These are phyloP conservation scores for Candolleomyces eurysporus DNA, from an alignment of 768 basidiomycete genomes.

Conservation along the genomic window DNA sequence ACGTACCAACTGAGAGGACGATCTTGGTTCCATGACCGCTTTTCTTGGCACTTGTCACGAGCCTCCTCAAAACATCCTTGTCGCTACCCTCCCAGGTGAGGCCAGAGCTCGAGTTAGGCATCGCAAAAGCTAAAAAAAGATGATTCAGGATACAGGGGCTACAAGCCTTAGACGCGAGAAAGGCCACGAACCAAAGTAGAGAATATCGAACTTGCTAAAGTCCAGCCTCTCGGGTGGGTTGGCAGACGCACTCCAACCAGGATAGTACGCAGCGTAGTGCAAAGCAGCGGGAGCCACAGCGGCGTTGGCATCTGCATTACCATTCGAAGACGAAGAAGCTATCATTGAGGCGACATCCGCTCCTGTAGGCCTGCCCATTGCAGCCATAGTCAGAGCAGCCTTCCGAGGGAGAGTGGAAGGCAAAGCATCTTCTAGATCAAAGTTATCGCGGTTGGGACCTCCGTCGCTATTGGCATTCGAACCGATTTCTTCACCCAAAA, in stretches of 20 bases:
- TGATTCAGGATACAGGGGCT: not conserved
- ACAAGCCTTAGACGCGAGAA: not conserved
- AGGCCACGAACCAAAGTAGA: conserved; percentile 54
- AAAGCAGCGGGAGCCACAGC: conserved; percentile 23
- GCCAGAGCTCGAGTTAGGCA: conserved; percentile 55
- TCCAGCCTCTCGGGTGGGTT: conserved; percentile 59
- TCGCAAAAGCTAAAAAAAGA: conserved; percentile 55
- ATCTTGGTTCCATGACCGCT: conserved; percentile 62
- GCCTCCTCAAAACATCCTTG: conserved; percentile 48
- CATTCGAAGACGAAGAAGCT: not conserved
- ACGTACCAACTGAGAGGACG: conserved; percentile 62
- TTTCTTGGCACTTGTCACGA: conserved; percentile 55
- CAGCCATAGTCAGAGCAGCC: conserved; percentile 11
- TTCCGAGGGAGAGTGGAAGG: conserved; percentile 21
- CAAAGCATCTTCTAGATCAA: conserved; percentile 35
- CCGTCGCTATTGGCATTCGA: not conserved
- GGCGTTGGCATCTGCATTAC: not conserved
- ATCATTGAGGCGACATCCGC: not conserved
- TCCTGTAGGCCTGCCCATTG: conserved; percentile 8
- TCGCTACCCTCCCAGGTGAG: conserved; percentile 53
- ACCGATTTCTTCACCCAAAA: conserved; percentile 14
- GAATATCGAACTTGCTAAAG: conserved; percentile 62
- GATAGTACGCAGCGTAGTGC: conserved; percentile 41
- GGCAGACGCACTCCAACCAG: conserved; percentile 46
- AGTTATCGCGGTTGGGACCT: not conserved